These are phyloP conservation scores for Pyrenophora graminea DNA, from an alignment of 2,329 filamentous ascomycete genomes.

Conservation along the genomic window DNA sequence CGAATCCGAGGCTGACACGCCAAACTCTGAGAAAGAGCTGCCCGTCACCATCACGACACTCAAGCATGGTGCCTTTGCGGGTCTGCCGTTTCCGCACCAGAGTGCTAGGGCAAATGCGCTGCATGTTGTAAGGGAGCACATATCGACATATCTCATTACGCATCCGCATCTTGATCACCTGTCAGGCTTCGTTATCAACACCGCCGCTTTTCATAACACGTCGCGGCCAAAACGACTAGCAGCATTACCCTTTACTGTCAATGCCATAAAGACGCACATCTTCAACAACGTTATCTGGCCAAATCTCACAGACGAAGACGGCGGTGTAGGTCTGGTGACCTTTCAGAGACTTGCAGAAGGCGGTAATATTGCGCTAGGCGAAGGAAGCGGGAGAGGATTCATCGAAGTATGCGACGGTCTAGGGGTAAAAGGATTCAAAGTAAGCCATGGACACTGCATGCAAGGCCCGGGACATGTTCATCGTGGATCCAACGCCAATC, in stretches of 20 bases:
- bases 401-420: conserved; percentile 86
- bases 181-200: conserved; percentile 89
- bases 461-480: conserved; percentile 57
- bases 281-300: conserved; percentile 99
- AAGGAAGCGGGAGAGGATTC: conserved; percentile 80
- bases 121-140: conserved; percentile 75
- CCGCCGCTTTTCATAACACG: conserved; percentile 78
- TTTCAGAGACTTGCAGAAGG: conserved; percentile 88
- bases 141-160: conserved; percentile 90
- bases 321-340: conserved; percentile 87
- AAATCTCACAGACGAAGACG: conserved; percentile 93
- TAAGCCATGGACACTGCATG: conserved; percentile 90
- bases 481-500: conserved; percentile 49
- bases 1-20: conserved; percentile 35
- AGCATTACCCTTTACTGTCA: conserved; percentile 84
- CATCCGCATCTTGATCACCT: conserved; percentile 98
- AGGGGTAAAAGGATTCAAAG: conserved; percentile 82
- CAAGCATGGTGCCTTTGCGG: conserved; percentile 73
- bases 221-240: conserved; percentile 81
- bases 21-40: conserved; percentile 30
- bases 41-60: conserved; percentile 59
- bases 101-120: conserved; percentile 77
- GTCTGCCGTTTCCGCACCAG: conserved; percentile 69
- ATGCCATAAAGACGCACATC: conserved; percentile 89
- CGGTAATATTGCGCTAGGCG: conserved; percentile 80